A percentile compares a stretch with the other conserved stretches of the same genome.
These are phyloP conservation scores for Chernovozyma aurita DNA, from an alignment of 1,139 yeast genomes.

Conservation along the genomic window DNA sequence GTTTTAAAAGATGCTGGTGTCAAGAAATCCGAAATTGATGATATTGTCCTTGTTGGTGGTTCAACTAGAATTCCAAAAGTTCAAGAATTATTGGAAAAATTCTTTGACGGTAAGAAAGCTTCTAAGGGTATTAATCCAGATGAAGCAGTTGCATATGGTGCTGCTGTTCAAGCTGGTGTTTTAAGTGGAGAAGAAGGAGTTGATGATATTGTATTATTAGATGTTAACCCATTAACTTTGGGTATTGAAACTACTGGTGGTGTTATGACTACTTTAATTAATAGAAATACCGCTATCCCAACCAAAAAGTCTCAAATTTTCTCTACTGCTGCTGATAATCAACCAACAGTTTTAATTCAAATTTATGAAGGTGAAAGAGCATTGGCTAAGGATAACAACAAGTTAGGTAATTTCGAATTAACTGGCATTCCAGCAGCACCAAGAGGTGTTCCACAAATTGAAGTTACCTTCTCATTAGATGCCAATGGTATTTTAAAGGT, in stretches of 20 bases:
- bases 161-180: conserved; percentile 85
- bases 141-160: conserved; percentile 56
- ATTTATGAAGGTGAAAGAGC: conserved; percentile 49
- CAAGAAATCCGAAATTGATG: conserved; percentile 79
- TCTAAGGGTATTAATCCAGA: conserved; percentile 96
- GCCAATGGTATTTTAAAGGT: conserved; percentile 48
- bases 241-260: conserved; percentile 50
- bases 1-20: conserved; percentile 87
- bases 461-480: conserved; percentile 44
- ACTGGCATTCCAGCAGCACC: conserved; percentile 48
- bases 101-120: conserved; percentile 89
- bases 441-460: conserved; percentile 48
- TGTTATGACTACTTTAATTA: conserved; percentile 45
- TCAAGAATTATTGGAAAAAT: conserved; percentile 81
- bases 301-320: conserved; percentile 46
- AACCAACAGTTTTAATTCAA: conserved; percentile 45
- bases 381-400: conserved; percentile 42
- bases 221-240: conserved; percentile 45
- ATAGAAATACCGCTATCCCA: conserved; percentile 47
- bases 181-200: conserved; percentile 68
- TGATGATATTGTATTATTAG: conserved; percentile 45
- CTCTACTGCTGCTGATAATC: conserved; percentile 47
- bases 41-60: conserved; percentile 94
- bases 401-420: conserved; percentile 44
- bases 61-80: conserved; percentile 98